Evolutionary conservation across 192 early-diverging fungal genomes (phyloP), one percentile per base, ranked within the genome.

Genomic region (Podila minutissima): DNA sequence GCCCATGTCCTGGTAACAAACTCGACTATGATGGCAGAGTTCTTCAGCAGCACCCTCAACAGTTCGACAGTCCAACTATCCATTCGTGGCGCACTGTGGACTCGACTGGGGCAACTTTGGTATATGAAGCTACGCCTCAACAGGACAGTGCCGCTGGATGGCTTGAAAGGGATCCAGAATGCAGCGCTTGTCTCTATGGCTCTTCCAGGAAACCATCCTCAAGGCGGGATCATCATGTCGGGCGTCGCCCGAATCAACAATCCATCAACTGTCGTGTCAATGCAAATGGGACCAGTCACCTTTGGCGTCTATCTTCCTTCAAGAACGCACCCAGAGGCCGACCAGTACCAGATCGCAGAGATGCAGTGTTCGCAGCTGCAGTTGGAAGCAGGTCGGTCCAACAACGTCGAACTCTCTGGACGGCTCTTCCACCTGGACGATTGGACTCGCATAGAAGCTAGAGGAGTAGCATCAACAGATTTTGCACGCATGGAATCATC

Each of bases 371-470:
- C 60, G 33, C 66, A 49, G 51, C 48, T 81, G 22, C 31, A 31
- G 12, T 60, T 81, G 5, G 66, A 68, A 22, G 71, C 71, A 51
- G 71, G 67, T 5, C 55, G 64, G 32, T 60, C 62, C 12, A 69
- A 46, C 53, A 53, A 72, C 38, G n/a, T 81, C 7, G 48, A 22
- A 7, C 66, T 81, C 13, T 60, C 66, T 19, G 77, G 77, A 2
- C 65, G 77, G 32, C 77, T 81, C 48, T 73, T 81, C 11, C 77
- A 81, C 73, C 66, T 81, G 19, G 77, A 81, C 11, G 77, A 81
- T 32, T 81, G 77, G 77, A 60, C 48, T 15, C 66, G 32, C 17
- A 63, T 17, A 1, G 53, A 41, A 17, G n/a, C 10, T 11, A 65
- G 50, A 19, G 22, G 12, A 62, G 12, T 31, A 5, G 32, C 10